Base-by-base conservation (phyloP, 805 yeast genomes). In the Ogataea chonburiensis region DNA sequence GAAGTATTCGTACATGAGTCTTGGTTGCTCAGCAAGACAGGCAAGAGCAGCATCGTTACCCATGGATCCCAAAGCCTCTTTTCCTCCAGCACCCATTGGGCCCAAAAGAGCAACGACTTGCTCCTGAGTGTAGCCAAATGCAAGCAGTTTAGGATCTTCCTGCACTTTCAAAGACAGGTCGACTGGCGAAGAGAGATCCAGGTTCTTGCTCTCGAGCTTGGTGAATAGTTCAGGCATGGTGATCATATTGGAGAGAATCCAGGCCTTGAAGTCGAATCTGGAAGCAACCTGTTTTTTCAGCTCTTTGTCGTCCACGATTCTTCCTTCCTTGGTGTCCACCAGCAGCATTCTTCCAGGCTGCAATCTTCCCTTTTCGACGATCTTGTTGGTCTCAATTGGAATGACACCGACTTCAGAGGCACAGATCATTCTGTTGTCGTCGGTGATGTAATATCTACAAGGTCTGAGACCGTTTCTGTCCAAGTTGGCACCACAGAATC, bases 351-450 rank as follows among this genome's bases (percentile, higher is more conserved):
- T 81, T 42, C 98, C 98, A 2, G 98, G 98, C 55, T 85, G 87
- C 57, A 91, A 73, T 56, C 97, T 79, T 35, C 98, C 98, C 73
- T 91, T 91, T 56, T 83, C 85, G 42, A 88, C 73, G 40, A 91
- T 79, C 47, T 77, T 73, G 49, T 80, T 85, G 14, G 96, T 81
- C 45, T 81, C 93, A 44, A 93, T 80, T 52, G 85, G 93, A 52
- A 91, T 81, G 21, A 91, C 97, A 66, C 98, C 98, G 44, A 91
- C 98, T 67, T 91, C 98, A 11, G 97, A 88, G 5, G 97, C 98
- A 68, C 97, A 91, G 55, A 91, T 88, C 75, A 91, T 89, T 52
- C 94, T 76, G 64, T 89, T 94, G 61, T 93, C 98, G 55, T 81
- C 82, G 30, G 97, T 89, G 51, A 93, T 81, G 64, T 93, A 93